Conservation (phyloP, 2,329 filamentous ascomycete species). For the Graphilbum ipis-grandicollis region DNA sequence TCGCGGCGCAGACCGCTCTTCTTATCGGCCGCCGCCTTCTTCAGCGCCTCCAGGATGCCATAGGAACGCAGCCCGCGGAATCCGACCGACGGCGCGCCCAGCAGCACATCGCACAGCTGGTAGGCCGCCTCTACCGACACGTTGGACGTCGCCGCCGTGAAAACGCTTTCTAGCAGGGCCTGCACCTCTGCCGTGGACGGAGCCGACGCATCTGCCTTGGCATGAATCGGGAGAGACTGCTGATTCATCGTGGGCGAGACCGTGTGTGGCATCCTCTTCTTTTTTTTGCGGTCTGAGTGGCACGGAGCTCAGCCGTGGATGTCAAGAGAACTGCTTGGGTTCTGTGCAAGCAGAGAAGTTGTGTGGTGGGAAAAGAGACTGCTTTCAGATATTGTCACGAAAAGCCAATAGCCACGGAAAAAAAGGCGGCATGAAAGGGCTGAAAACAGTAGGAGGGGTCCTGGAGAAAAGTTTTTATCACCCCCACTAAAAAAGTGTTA, state of each 20-base stretch:
- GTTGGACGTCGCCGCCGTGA: slow-evolving; percentile 50
- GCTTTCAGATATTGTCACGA: no score
- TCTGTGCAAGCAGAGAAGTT: no score
- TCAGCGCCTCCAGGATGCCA: slow-evolving; percentile 36
- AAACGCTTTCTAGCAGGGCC: slow-evolving; percentile 47
- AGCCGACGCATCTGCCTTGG: slow-evolving; percentile 13
- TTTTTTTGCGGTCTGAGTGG: no score
- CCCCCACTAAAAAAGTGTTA: background rate
- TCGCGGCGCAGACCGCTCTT: slow-evolving; percentile 76
- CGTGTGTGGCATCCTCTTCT: slow-evolving; percentile 10
- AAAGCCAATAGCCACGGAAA: no score
- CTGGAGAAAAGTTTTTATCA: background rate
- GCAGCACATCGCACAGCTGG: slow-evolving; percentile 39
- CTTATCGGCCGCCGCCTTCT: slow-evolving; percentile 76
- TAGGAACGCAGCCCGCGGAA: slow-evolving; percentile 34
- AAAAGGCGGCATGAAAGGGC: background rate
- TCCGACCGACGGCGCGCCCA: slow-evolving; percentile 30
- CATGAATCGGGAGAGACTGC: slow-evolving; percentile 10
- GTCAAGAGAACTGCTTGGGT: background rate
- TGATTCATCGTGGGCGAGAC: slow-evolving; percentile 8
- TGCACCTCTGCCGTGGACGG: slow-evolving; percentile 49
- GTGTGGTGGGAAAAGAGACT: no score
- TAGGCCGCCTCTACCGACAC: slow-evolving; percentile 49
- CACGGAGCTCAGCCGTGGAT: background rate
- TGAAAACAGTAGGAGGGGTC: no score